Evolutionary conservation across 2,329 filamentous ascomycete species (phyloP).

Genomic region (Westerdykella ornata): DNA sequence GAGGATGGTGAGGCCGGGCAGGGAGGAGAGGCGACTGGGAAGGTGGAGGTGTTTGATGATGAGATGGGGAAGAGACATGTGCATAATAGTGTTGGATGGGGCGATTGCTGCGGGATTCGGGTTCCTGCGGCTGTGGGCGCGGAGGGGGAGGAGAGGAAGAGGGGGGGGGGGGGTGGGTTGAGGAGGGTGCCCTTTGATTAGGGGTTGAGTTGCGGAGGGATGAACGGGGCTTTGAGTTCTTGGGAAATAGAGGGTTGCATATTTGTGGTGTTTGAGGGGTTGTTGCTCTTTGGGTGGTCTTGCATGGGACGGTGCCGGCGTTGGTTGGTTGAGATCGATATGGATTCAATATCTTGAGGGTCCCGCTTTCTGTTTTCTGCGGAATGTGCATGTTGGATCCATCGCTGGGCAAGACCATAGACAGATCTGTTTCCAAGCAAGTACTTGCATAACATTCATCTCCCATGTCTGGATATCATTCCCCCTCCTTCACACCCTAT

Average conservation of each 20-base stretch:
- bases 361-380: too few relatives aligned
- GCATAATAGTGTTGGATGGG: slow-evolving; percentile 66
- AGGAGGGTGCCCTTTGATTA: slow-evolving; percentile 78
- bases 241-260: neutral
- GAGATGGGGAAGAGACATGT: slow-evolving; percentile 62
- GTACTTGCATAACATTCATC: too few relatives aligned
- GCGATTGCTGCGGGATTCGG: slow-evolving; percentile 96
- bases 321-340: too few relatives aligned
- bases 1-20: slow-evolving; percentile 17
- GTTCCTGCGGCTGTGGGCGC: slow-evolving; percentile 92
- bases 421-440: too few relatives aligned
- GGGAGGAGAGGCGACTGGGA: slow-evolving; percentile 34
- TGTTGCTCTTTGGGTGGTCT: too few relatives aligned
- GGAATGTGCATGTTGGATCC: too few relatives aligned
- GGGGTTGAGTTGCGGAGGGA: slow-evolving; percentile 1
- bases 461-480: neutral
- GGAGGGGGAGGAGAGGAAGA: slow-evolving; percentile 79
- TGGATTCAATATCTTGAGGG: too few relatives aligned
- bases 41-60: slow-evolving; percentile 54
- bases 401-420: too few relatives aligned
- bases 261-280: too few relatives aligned
- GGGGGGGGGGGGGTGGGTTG: slow-evolving; percentile 55
- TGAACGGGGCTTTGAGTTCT: slow-evolving; percentile 1
- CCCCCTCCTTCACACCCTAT: neutral
- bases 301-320: too few relatives aligned